Percentiles rank a stretch among this genome's conserved stretches.
phyloP scores from a whole-genome alignment of 202 grass and related monocot species.

The Dendrocalamus latiflorus region DNA sequence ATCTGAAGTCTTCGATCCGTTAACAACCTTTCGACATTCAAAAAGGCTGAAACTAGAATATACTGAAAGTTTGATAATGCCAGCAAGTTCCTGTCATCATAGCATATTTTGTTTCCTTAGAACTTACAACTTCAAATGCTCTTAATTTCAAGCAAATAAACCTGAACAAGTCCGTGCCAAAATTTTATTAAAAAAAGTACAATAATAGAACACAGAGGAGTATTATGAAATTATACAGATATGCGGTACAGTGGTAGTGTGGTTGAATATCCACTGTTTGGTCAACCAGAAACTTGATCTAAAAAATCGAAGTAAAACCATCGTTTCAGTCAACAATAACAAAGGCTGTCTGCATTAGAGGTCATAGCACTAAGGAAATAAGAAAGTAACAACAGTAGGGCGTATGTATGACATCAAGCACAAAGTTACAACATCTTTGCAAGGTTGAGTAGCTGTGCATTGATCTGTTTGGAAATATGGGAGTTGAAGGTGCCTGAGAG shows the following conservation, averaged over 20 bases:
- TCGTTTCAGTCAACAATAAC: not conserved
- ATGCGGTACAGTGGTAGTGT: not conserved
- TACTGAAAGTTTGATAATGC: constrained; percentile 98
- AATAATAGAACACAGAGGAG: not conserved
- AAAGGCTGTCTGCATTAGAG: not conserved
- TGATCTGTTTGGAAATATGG: not conserved
- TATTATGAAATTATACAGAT: not conserved
- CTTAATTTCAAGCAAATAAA: no score
- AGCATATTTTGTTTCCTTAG: constrained; percentile 19
- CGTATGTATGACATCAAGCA: not conserved
- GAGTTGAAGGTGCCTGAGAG: not conserved
- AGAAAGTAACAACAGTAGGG: not conserved
- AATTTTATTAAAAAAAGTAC: not conserved
- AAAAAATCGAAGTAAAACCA: no score
- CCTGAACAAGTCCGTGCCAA: not conserved
- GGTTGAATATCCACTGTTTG: not conserved
- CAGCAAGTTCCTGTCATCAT: constrained; percentile 83
- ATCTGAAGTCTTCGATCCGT: no score
- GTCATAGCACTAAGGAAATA: not conserved
- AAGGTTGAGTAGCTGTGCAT: not conserved
- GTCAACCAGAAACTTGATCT: not conserved
- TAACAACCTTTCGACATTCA: no score
- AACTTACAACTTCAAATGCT: no score
- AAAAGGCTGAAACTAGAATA: no score
- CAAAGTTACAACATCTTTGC: not conserved